These are phyloP conservation scores for Botrytis porri DNA, from an alignment of 2,329 filamentous ascomycete genomes.

Conservation along the genomic window DNA sequence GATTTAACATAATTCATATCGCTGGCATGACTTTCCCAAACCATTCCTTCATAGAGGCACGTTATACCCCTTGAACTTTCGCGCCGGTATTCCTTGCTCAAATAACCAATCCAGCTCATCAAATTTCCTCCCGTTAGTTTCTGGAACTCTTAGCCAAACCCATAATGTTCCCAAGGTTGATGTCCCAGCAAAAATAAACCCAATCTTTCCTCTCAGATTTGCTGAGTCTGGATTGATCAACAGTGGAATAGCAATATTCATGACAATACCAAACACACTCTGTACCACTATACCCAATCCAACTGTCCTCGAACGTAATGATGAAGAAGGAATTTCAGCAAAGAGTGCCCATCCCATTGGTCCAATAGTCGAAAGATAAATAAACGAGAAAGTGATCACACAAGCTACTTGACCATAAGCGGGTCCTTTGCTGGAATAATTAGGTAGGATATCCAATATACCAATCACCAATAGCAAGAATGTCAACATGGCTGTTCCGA, in stretches of 20 bases:
- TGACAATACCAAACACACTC: slow-evolving; percentile 14
- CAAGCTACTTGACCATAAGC: slow-evolving; percentile 18
- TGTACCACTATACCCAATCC: slow-evolving; percentile 18
- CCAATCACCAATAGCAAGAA: slow-evolving; percentile 13
- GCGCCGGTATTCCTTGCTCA: slow-evolving; percentile 12
- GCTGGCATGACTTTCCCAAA: not conserved
- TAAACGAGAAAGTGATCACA: slow-evolving; percentile 16
- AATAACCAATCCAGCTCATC: slow-evolving; percentile 20
- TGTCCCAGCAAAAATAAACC: slow-evolving; percentile 17
- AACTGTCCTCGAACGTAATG: slow-evolving; percentile 13
- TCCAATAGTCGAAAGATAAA: slow-evolving; percentile 15
- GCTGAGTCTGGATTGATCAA: slow-evolving; percentile 18
- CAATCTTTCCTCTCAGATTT: slow-evolving; percentile 16
- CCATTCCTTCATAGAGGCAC: not conserved
- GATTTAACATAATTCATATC: slow-evolving; percentile 6
- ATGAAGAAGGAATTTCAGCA: slow-evolving; percentile 16
- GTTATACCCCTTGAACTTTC: slow-evolving; percentile 10
- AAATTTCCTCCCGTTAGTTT: slow-evolving; percentile 12
- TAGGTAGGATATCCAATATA: slow-evolving; percentile 18
- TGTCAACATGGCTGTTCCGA: slow-evolving; percentile 12
- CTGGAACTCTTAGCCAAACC: slow-evolving; percentile 16
- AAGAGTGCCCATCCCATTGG: slow-evolving; percentile 19
- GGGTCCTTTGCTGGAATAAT: slow-evolving; percentile 8
- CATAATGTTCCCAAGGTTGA: not conserved
- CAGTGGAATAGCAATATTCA: slow-evolving; percentile 18